Evolutionary conservation across 495 filamentous ascomycete genomes (phyloP).

Genomic region (Jackrogersella minutella): DNA sequence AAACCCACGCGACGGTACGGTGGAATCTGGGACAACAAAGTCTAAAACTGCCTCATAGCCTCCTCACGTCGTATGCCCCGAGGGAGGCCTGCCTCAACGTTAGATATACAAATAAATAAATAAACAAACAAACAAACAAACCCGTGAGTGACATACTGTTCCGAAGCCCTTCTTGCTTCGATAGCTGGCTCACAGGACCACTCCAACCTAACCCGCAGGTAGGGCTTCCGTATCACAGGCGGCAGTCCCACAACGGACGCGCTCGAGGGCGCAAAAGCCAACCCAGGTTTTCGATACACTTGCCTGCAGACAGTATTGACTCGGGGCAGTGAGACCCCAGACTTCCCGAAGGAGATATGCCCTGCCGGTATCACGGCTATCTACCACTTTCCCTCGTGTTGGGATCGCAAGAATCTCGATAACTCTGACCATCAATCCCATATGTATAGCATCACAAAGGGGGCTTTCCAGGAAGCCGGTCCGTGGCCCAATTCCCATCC

Average conservation of each 20-base stretch:
- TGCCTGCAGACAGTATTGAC: conserved; percentile 26
- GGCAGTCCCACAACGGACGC: neutral
- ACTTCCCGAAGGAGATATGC: conserved; percentile 23
- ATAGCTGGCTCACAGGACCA: no score
- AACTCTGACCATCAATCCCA: conserved; percentile 45
- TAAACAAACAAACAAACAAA: no score
- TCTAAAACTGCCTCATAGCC: no score
- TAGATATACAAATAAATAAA: no score
- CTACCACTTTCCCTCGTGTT: conserved; percentile 49
- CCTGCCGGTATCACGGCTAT: conserved; percentile 41
- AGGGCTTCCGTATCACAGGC: conserved; percentile 12
- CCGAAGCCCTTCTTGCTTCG: no score
- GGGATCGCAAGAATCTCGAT: conserved; percentile 50
- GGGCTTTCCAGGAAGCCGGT: conserved; percentile 28
- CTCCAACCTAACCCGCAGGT: no score
- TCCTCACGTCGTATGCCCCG: no score
- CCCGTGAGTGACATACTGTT: no score
- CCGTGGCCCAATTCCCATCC: conserved; percentile 31
- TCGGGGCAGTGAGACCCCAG: neutral
- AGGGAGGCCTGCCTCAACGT: no score
- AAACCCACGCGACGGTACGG: no score
- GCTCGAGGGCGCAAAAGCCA: neutral
- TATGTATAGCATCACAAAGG: conserved; percentile 45
- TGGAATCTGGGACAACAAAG: no score
- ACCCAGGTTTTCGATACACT: conserved; percentile 26